Conservation (phyloP, 176 grass and related monocot species). For the Carex littledalei region DNA sequence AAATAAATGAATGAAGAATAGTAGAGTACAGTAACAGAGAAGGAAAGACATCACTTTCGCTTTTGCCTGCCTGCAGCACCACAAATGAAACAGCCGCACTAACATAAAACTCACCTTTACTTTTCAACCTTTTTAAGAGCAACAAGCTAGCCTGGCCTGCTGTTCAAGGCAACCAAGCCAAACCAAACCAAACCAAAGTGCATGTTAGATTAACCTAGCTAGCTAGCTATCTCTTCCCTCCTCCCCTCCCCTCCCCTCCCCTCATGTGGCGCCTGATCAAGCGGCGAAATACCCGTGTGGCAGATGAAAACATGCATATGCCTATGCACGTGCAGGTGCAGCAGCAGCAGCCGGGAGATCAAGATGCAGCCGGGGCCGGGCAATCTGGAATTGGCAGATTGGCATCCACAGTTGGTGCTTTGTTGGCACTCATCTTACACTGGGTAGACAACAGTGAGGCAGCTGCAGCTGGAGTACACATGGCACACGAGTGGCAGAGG, state of each 20-base stretch:
- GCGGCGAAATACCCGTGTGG: neutral
- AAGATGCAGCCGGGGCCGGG: neutral
- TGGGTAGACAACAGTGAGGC: neutral
- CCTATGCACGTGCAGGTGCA: neutral
- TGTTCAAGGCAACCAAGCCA: neutral
- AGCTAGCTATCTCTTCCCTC: neutral
- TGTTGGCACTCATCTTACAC: neutral
- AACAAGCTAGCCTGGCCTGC: neutral
- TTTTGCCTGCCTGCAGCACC: neutral
- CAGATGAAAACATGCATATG: neutral
- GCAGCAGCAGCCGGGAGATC: too few relatives aligned
- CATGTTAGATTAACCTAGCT: too few relatives aligned
- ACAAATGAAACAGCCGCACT: neutral
- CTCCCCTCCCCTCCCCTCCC: neutral
- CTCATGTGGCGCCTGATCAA: slow-evolving; percentile 2
- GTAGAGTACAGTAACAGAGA: neutral
- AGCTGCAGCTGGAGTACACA: neutral
- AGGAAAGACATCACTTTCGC: neutral
- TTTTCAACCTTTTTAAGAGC: neutral
- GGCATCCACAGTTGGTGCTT: neutral
- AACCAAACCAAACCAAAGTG: too few relatives aligned
- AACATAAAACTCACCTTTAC: neutral
- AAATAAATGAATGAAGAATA: neutral
- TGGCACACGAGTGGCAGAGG: neutral
- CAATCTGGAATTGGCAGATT: neutral